Conservation (phyloP, 257 asterid species). For the Forsythia viridissima region DNA sequence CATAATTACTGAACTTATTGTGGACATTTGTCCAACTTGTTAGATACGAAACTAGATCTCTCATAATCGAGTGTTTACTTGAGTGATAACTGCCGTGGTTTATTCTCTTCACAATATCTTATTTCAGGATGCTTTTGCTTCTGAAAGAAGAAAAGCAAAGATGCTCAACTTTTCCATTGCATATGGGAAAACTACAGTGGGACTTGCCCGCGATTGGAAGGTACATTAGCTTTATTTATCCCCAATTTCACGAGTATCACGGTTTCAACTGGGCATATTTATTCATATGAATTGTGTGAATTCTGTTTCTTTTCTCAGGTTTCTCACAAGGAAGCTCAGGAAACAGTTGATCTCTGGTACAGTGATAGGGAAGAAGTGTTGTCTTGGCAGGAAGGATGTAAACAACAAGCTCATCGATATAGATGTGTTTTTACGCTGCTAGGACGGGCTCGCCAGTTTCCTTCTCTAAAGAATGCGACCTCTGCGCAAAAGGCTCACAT, state of each 20-base stretch:
- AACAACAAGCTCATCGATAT: slow-evolving; percentile 56
- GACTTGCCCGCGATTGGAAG: slow-evolving; percentile 98
- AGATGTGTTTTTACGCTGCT: slow-evolving; percentile 70
- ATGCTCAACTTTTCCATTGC: slow-evolving; percentile 99
- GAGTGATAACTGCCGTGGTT: slow-evolving; percentile 7
- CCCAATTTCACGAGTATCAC: no score
- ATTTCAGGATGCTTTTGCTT: slow-evolving; percentile 83
- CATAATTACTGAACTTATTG: no score
- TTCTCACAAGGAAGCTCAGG: slow-evolving; percentile 86
- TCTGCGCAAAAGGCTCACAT: slow-evolving; percentile 64
- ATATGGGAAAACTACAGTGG: slow-evolving; percentile 84
- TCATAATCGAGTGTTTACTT: neutral
- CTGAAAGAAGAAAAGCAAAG: slow-evolving; percentile 98
- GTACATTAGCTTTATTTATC: slow-evolving; percentile 28
- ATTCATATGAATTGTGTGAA: slow-evolving; percentile 1
- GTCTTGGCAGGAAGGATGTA: slow-evolving; percentile 81
- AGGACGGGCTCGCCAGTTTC: slow-evolving; percentile 89
- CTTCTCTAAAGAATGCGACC: slow-evolving; percentile 63
- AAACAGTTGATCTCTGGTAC: slow-evolving; percentile 92
- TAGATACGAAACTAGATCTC: no score
- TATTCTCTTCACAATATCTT: neutral
- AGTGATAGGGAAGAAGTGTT: slow-evolving; percentile 89
- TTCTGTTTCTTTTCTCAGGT: slow-evolving; percentile 51
- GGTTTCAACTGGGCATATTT: no score
- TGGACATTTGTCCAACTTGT: no score